Percentiles rank a stretch among this genome's conserved stretches.
Conservation (phyloP, 73 alveolate species). For the Paramecium tetraurelia region DNA sequence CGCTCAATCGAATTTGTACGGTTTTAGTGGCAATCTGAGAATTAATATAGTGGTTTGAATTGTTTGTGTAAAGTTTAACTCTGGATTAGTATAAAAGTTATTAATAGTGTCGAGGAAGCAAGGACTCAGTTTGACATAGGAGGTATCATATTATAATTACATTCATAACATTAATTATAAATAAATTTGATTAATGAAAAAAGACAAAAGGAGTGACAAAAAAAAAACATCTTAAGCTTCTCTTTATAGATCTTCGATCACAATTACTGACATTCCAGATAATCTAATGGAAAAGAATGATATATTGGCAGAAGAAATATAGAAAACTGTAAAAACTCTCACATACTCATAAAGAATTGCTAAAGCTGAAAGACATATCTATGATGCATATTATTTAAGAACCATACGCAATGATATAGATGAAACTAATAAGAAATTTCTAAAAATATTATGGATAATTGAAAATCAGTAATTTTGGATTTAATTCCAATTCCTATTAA, state of each 20-base stretch:
- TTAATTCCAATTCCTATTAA: not conserved
- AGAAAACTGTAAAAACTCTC: not conserved
- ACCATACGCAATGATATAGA: slow-evolving; percentile 29
- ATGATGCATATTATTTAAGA: slow-evolving; percentile 42
- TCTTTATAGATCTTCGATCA: not conserved
- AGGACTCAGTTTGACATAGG: not conserved
- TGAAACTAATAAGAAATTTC: not conserved
- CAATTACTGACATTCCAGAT: not conserved
- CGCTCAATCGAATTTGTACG: not conserved
- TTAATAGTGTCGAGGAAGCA: not conserved
- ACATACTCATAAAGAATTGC: not conserved
- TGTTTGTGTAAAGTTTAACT: no score
- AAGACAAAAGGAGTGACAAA: not conserved
- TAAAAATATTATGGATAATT: not conserved
- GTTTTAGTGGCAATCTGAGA: no score
- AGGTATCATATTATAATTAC: not conserved
- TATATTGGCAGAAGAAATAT: slow-evolving; percentile 6
- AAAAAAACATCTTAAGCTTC: not conserved
- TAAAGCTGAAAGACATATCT: slow-evolving; percentile 46
- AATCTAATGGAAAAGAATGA: not conserved
- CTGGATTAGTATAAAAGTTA: no score
- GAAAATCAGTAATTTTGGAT: not conserved
- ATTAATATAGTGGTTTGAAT: no score
- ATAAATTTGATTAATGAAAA: not conserved
- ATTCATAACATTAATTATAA: not conserved